Conservation (phyloP, 441 rosid genomes). For the Eruca vesicaria region DNA sequence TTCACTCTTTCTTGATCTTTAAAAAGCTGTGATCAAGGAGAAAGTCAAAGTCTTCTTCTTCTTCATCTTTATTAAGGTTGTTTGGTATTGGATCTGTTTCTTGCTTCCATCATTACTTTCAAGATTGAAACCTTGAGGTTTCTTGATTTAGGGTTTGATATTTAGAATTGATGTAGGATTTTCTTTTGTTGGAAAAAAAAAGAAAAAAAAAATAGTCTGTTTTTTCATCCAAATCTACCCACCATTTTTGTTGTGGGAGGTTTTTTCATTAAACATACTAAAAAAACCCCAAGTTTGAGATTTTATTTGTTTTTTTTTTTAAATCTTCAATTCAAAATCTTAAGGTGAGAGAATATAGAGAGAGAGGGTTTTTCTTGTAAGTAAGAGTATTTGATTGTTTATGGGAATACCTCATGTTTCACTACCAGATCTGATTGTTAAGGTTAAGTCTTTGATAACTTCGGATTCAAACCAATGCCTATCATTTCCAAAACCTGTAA, state of each 20-base stretch:
- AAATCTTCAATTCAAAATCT: not conserved
- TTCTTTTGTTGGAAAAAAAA: slow-evolving; percentile 2
- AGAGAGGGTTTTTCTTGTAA: slow-evolving; percentile 27
- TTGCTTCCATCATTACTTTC: slow-evolving; percentile 11
- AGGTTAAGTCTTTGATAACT: slow-evolving; percentile 77
- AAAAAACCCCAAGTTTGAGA: slow-evolving; percentile 15
- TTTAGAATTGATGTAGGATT: slow-evolving; percentile 24
- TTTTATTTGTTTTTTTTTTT: slow-evolving; percentile 12
- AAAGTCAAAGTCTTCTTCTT: slow-evolving; percentile 17
- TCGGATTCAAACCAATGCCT: slow-evolving; percentile 52
- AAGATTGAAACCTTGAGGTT: too few species aligned
- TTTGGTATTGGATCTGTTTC: slow-evolving; percentile 31
- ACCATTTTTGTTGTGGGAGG: slow-evolving; percentile 62
- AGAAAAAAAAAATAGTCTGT: slow-evolving; percentile 6
- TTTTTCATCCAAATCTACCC: slow-evolving; percentile 49
- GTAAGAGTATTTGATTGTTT: slow-evolving; percentile 43
- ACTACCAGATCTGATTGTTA: slow-evolving; percentile 64
- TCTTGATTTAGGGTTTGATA: slow-evolving; percentile 38
- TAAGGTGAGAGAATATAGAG: slow-evolving; percentile 7
- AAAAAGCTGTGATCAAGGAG: slow-evolving; percentile 13
- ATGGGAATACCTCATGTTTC: slow-evolving; percentile 81
- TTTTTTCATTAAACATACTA: slow-evolving; percentile 9
- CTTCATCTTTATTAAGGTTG: slow-evolving; percentile 7
- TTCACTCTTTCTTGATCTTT: slow-evolving; percentile 7
- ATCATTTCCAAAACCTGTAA: slow-evolving; percentile 45